A percentile compares a stretch with the other conserved stretches of the same genome.
phyloP scores from a whole-genome alignment of 129 eudicot genomes.

The Arctium lappa region DNA sequence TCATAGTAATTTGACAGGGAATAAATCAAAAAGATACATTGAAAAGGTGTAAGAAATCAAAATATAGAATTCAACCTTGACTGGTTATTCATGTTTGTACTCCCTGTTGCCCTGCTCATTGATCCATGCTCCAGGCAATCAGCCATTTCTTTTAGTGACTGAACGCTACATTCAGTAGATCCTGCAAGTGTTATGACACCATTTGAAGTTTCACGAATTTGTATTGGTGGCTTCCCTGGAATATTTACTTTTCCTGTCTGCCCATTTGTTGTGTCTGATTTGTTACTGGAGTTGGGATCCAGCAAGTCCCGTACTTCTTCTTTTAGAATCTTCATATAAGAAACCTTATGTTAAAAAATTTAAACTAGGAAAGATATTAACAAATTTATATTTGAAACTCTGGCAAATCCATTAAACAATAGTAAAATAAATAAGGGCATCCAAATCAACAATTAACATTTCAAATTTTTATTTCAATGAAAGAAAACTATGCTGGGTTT shows the following conservation, averaged over 20 bases:
- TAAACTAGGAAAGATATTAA: neutral
- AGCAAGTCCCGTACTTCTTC: conserved; percentile 97
- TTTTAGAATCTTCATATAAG: conserved; percentile 70
- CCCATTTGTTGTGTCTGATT: conserved; percentile 68
- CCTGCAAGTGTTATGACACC: conserved; percentile 99
- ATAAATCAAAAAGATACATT: neutral
- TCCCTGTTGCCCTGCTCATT: conserved; percentile 94
- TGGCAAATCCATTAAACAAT: neutral
- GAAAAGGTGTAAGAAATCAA: conserved; percentile 1
- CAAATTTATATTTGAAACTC: neutral
- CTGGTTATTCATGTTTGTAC: conserved; percentile 99
- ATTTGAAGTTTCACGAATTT: conserved; percentile 89
- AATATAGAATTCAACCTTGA: conserved; percentile 54
- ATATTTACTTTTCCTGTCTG: conserved; percentile 55
- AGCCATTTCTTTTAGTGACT: conserved; percentile 89
- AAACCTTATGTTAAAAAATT: conserved; percentile 18
- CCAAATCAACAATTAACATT: no score
- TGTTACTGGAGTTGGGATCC: conserved; percentile 62
- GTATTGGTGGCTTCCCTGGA: conserved; percentile 96
- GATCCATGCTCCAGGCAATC: conserved; percentile 96
- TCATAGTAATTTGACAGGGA: neutral
- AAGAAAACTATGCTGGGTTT: no score
- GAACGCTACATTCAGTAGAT: conserved; percentile 84
- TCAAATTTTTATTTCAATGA: no score
- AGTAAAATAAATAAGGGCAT: no score